Base-by-base conservation (phyloP, 2,329 filamentous ascomycete genomes). In the Ascocoryne sarcoides region DNA sequence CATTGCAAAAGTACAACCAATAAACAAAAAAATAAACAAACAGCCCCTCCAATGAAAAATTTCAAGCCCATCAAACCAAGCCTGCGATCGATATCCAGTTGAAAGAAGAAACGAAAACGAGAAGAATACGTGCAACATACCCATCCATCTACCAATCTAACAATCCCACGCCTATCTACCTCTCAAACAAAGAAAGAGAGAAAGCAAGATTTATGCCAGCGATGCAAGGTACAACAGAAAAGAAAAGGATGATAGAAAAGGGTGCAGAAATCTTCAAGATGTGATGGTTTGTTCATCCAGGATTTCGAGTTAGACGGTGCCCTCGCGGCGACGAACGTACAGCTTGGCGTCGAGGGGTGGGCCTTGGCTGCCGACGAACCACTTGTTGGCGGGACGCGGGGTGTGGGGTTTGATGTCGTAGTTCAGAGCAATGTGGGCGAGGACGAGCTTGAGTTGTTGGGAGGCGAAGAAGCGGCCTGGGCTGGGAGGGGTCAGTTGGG, bases 291-390 rank as follows among this genome's bases (percentile, higher is more conserved):
- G n/a, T n/a, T n/a, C n/a, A n/a, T n/a, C n/a, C n/a, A n/a, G n/a
- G n/a, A n/a, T n/a, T n/a, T 23, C 10, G 17, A 29, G 15, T 42
- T 17, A 41, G 10, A 30, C 36, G 3, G 47, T 50, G 3, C 44
- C 45, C 7, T 40, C 32, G n/a, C 47, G 41, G 15, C 49, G 40
- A 18, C 50, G 48, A 26, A 61, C 44, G n/a, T 41, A 44, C 10
- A 62, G 48, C 10, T 44, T 56, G 15, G 53, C 52, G 28, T 52
- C 49, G 42, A 58, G 48, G 5, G 60, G 59, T 9, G 59, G 57
- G 2, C 55, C 39, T 16, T 53, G 46, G 14, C 47, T 56, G 17
- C 50, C 48, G 4, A 56, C 55, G 33, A 60, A 52, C 56, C 56
- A 61, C 19, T 54, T 28, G 45, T 62, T 61, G 7, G 50, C 47